Percentiles rank a stretch among this genome's conserved stretches.
phyloP scores from a whole-genome alignment of 2,329 filamentous ascomycete genomes.

The Myriosclerotinia scirpicola region DNA sequence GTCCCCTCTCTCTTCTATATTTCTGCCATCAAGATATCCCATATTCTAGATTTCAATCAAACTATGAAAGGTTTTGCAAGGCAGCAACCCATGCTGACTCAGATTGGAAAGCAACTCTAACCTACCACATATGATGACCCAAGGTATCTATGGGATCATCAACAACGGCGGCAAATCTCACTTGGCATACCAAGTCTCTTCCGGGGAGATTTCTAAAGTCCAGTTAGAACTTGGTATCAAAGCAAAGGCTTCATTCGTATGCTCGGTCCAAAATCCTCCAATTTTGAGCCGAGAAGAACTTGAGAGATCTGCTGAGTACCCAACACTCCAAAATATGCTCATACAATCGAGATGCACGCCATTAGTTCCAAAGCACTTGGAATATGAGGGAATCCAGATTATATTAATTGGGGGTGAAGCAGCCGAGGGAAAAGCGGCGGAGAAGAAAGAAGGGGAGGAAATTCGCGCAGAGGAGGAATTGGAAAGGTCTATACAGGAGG shows the following conservation, averaged over 20 bases:
- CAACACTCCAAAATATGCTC: constrained; percentile 72
- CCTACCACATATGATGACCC: constrained; percentile 64
- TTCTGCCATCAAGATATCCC: no score
- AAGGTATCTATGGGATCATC: constrained; percentile 79
- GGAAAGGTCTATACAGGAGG: constrained; percentile 70
- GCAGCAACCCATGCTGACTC: background rate
- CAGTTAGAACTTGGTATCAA: constrained; percentile 74
- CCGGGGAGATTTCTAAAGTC: constrained; percentile 70
- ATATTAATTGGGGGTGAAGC: constrained; percentile 73
- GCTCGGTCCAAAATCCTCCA: constrained; percentile 79
- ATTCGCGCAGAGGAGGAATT: constrained; percentile 69
- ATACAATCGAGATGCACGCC: constrained; percentile 71
- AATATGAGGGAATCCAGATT: constrained; percentile 74
- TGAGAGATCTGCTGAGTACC: constrained; percentile 66
- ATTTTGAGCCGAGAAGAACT: constrained; percentile 65
- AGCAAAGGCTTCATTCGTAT: constrained; percentile 71
- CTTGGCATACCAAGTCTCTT: constrained; percentile 75
- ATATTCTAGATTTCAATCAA: background rate
- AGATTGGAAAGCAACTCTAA: background rate
- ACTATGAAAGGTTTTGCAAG: background rate
- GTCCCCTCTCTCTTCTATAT: background rate
- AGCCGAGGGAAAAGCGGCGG: constrained; percentile 55
- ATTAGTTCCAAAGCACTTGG: constrained; percentile 68
- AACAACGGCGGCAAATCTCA: constrained; percentile 71
- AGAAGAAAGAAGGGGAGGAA: constrained; percentile 55